Evolutionary conservation across 176 grass and related monocot species (phyloP).

Genomic region (Panicum miliaceum): DNA sequence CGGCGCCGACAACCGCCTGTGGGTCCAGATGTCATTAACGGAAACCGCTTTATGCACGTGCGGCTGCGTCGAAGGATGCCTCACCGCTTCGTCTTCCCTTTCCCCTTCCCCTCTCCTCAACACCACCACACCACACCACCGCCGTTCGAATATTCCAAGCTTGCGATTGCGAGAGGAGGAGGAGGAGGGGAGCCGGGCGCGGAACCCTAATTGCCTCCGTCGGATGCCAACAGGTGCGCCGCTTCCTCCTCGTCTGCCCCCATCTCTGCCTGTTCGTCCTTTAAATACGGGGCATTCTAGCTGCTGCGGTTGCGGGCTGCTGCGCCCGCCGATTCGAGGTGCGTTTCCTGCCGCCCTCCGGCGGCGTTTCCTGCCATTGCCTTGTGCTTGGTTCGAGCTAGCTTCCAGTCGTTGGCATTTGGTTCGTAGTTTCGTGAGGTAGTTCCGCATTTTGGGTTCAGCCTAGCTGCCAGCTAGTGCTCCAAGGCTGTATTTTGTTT

Average conservation of each 20-base stretch:
- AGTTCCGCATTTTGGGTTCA: neutral
- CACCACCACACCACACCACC: constrained; percentile 10
- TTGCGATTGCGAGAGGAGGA: constrained; percentile 17
- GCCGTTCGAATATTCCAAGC: constrained; percentile 42
- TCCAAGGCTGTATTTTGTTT: neutral
- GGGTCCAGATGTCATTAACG: neutral
- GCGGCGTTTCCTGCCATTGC: neutral
- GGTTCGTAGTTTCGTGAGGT: neutral
- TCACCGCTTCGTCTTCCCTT: constrained; percentile 39
- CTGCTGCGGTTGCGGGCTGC: neutral
- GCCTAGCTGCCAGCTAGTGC: neutral
- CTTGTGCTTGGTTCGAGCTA: neutral
- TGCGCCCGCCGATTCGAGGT: neutral
- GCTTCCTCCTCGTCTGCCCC: neutral
- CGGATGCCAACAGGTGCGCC: neutral
- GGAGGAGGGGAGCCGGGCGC: neutral
- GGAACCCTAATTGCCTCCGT: neutral
- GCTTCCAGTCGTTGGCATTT: neutral
- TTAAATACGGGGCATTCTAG: neutral
- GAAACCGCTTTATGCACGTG: neutral
- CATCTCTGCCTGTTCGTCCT: neutral
- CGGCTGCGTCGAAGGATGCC: neutral
- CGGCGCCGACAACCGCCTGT: accelerated
- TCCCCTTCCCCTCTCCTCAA: neutral
- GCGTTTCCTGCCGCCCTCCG: neutral